Conservation (phyloP, 1,284 basidiomycete genomes). For the Tilletia walkeri region DNA sequence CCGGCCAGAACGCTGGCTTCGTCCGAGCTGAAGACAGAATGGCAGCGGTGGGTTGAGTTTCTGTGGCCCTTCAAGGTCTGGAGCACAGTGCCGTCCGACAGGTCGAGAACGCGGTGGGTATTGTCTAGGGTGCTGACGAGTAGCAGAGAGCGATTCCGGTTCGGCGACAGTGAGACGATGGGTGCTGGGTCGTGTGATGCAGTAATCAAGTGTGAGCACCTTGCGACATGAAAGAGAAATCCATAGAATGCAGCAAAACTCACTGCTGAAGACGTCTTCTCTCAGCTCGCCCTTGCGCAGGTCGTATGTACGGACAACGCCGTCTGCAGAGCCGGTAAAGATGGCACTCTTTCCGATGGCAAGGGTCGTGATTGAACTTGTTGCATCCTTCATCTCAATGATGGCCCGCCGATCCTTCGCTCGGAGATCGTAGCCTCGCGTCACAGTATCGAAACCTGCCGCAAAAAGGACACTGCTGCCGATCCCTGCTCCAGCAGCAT, state of each 20-base stretch:
- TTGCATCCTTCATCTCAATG: slow-evolving; percentile 85
- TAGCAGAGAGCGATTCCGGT: slow-evolving; percentile 72
- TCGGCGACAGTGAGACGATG: slow-evolving; percentile 40
- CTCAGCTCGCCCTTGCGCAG: slow-evolving; percentile 83
- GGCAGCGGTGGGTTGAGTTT: slow-evolving; percentile 73
- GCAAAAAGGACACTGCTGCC: slow-evolving; percentile 35
- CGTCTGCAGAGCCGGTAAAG: slow-evolving; percentile 79
- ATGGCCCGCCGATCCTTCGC: slow-evolving; percentile 66
- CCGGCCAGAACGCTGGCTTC: slow-evolving; percentile 81
- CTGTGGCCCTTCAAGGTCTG: slow-evolving; percentile 79
- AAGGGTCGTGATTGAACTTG: slow-evolving; percentile 72
- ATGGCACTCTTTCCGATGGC: slow-evolving; percentile 65
- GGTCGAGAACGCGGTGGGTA: slow-evolving; percentile 80
- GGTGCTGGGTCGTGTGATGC: slow-evolving; percentile 64
- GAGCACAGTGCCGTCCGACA: slow-evolving; percentile 74
- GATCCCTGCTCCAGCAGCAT: slow-evolving; percentile 20
- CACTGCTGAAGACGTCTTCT: slow-evolving; percentile 84
- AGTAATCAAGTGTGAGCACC: too few species aligned
- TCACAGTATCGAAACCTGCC: slow-evolving; percentile 41
- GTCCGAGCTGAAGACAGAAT: slow-evolving; percentile 71
- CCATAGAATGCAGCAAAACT: slow-evolving; percentile 52
- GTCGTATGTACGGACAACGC: slow-evolving; percentile 86
- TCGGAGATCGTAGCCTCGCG: slow-evolving; percentile 60
- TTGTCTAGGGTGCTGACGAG: slow-evolving; percentile 81
- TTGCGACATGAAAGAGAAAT: background rate